Base-by-base conservation (phyloP, 768 basidiomycete species). In the Plicaturopsis crispa region DNA sequence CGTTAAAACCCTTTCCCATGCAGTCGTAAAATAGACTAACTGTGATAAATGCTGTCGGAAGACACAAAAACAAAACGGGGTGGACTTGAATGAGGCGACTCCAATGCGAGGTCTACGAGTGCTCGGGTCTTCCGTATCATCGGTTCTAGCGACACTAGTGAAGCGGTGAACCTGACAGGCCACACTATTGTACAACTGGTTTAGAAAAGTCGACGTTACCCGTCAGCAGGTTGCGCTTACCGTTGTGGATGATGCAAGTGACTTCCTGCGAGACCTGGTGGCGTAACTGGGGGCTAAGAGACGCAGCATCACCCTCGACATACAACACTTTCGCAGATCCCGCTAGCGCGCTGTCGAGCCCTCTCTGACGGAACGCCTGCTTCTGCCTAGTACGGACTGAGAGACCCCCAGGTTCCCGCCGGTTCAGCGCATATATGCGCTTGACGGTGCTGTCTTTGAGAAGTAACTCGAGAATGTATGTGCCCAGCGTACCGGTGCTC, bases 361-460 rank as follows among this genome's bases (percentile, higher is more conserved):
- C 61, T 17, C 51, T 48, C 12, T 47, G 42, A 24, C 35, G 20
- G 19, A 65, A 54, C 6, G 46, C 45, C 1, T 19, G 16, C 18
- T 17, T 13, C 32, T 63, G 62, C 22, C 58, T 42, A 8, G 48
- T 43, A 5, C 11, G 24, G 35, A 28, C 28, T 31, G n/a, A 24
- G 10, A n/a, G 17, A 13, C 32, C 33, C 24, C 36, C 36, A 20
- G 11, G 17, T 13, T 34, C 7, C 36, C 18, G 37, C 11, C 66
- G 50, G 37, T 69, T 69, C 16, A 67, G 37, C 6, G 58, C 60
- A 39, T 62, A 69, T 2, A 65, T 49, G 6, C 38, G 45, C 7
- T 38, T 33, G 8, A 67, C 50, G 5, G 45, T 26, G 3, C 49
- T 31, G 20, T 59, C 49, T 11, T 42, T 36, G 4, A 64, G 33